Percentiles rank a stretch among this genome's conserved stretches.
Conservation (phyloP, 306 rosid species). For the Corylus avellana region DNA sequence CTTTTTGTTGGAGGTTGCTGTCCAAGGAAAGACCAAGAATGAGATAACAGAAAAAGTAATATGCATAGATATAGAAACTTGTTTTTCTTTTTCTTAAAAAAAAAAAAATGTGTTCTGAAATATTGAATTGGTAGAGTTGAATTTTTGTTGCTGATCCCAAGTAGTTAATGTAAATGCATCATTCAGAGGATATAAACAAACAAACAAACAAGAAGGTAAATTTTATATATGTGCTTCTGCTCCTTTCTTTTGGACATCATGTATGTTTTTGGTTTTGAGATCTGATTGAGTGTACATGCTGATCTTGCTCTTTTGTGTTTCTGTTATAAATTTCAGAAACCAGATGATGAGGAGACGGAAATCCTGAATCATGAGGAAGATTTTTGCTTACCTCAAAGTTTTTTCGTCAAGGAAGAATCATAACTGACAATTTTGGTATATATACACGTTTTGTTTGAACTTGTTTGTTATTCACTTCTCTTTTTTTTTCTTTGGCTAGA, state of each 20-base stretch:
- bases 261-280: conserved; percentile 19
- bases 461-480: background rate
- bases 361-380: conserved; percentile 80
- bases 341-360: conserved; percentile 86
- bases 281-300: conserved; percentile 23
- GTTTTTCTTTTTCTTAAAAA: background rate
- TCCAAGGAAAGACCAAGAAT: background rate
- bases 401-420: conserved; percentile 73
- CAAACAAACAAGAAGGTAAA: background rate
- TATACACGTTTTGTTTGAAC: conserved; percentile 19
- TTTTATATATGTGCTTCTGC: background rate
- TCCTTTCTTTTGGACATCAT: background rate
- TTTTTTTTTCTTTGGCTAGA: background rate
- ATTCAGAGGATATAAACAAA: no score
- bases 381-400: conserved; percentile 81
- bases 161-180: no score
- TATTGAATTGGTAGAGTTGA: background rate
- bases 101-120: background rate
- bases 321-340: conserved; percentile 51
- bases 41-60: background rate
- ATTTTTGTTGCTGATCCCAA: background rate
- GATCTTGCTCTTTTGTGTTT: background rate
- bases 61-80: background rate
- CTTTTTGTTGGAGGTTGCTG: no score
- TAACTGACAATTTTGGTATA: conserved; percentile 40